A percentile compares a stretch with the other conserved stretches of the same genome.
These are phyloP conservation scores for Daldinia vernicosa DNA, from an alignment of 495 filamentous ascomycete species.

Conservation along the genomic window DNA sequence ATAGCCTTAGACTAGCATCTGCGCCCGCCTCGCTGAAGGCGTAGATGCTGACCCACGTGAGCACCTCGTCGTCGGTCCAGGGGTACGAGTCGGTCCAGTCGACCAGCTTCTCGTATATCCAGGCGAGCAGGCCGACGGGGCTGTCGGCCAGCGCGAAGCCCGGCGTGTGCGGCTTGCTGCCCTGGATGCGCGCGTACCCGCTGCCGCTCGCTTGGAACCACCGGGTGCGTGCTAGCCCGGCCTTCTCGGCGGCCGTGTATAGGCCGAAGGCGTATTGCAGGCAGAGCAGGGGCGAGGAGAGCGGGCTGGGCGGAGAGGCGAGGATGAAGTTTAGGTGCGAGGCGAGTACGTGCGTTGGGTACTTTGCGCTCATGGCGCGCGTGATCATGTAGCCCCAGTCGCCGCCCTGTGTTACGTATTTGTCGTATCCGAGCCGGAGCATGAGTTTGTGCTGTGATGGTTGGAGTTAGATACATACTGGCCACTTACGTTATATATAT, in stretches of 20 bases:
- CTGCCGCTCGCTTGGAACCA: conserved; percentile 58
- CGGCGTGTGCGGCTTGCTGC: conserved; percentile 68
- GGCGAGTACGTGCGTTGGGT: conserved; percentile 64
- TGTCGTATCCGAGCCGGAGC: conserved; percentile 60
- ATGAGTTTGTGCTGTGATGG: conserved; percentile 5
- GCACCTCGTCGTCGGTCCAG: conserved; percentile 71
- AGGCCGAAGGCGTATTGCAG: conserved; percentile 51
- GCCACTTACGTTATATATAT: no score
- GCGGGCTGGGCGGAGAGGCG: conserved; percentile 44
- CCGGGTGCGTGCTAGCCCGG: conserved; percentile 52
- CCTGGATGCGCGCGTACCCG: conserved; percentile 63
- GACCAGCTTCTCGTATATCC: conserved; percentile 73
- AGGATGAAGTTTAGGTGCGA: conserved; percentile 69
- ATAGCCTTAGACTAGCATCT: conserved; percentile 62
- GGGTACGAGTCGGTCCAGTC: conserved; percentile 70
- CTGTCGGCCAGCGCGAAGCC: conserved; percentile 63
- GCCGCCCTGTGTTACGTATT: conserved; percentile 74
- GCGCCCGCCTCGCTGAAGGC: conserved; percentile 63
- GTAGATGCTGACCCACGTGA: conserved; percentile 70
- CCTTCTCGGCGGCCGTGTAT: conserved; percentile 46
- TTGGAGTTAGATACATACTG: background rate
- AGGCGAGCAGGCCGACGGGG: conserved; percentile 66
- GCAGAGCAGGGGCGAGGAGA: conserved; percentile 49
- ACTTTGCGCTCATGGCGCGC: conserved; percentile 62
- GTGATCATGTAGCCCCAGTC: conserved; percentile 73